Evolutionary conservation across 2,329 filamentous ascomycete genomes (phyloP).

Genomic region (Rhytidhysteron rufulum): DNA sequence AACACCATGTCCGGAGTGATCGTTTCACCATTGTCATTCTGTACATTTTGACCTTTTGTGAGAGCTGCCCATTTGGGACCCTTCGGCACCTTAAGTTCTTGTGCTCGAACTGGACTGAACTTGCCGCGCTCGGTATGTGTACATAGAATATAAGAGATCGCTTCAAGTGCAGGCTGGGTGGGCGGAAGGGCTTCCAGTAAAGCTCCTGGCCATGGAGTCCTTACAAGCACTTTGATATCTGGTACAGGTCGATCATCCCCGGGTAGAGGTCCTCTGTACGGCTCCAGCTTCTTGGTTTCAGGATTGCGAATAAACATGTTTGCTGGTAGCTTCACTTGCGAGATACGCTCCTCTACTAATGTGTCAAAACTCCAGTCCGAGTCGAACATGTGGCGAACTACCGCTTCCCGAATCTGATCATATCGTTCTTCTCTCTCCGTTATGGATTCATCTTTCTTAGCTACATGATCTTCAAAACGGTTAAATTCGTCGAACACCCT

Average conservation of each 20-base stretch:
- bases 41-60: conserved; percentile 60
- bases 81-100: conserved; percentile 59
- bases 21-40: conserved; percentile 59
- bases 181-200: conserved; percentile 62
- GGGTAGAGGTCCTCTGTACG: conserved; percentile 66
- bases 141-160: conserved; percentile 84
- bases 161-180: conserved; percentile 61
- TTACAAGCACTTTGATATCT: conserved; percentile 67
- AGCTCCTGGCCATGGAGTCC: conserved; percentile 75
- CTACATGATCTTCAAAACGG: conserved; percentile 27
- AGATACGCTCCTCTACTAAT: conserved; percentile 62
- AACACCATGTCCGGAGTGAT: conserved; percentile 88
- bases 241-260: conserved; percentile 49
- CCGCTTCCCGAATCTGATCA: conserved; percentile 53
- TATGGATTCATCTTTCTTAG: conserved; percentile 21
- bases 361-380: conserved; percentile 71
- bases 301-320: conserved; percentile 65
- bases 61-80: conserved; percentile 59
- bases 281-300: conserved; percentile 59
- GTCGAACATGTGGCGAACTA: conserved; percentile 76
- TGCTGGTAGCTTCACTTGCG: conserved; percentile 64
- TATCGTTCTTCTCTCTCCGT: conserved; percentile 38
- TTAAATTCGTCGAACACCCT: conserved; percentile 14
- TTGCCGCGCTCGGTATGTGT: conserved; percentile 73
- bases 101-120: conserved; percentile 67